A percentile compares a stretch with the other conserved stretches of the same genome.
phyloP scores from a whole-genome alignment of 345 rosid species.

The Citrus cavaleriei region DNA sequence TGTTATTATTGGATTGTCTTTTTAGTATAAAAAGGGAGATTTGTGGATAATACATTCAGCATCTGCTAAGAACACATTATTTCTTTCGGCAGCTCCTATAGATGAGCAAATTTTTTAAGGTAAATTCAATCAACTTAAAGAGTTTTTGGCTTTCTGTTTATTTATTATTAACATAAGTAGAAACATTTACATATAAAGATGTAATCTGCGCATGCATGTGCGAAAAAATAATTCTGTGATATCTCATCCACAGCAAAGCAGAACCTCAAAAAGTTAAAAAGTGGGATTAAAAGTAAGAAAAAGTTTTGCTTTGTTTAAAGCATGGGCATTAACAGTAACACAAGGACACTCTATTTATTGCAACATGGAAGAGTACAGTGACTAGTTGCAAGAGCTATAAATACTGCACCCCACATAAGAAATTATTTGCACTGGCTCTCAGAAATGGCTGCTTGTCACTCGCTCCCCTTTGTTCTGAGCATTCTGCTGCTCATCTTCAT shows the following conservation, averaged over 20 bases:
- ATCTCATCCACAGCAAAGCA: background rate
- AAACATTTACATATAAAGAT: background rate
- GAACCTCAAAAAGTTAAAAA: background rate
- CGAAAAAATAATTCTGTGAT: background rate
- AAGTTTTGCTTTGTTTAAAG: background rate
- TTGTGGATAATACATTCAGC: background rate
- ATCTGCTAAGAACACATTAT: background rate
- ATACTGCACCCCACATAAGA: background rate
- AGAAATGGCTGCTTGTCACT: slow-evolving; percentile 16
- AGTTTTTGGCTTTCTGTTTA: background rate
- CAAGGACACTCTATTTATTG: background rate
- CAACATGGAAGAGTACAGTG: background rate
- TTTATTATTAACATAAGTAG: background rate
- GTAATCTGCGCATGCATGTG: background rate
- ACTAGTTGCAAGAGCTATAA: slow-evolving; percentile 1
- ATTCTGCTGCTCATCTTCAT: slow-evolving; percentile 11
- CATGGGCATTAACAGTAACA: background rate
- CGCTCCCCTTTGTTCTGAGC: slow-evolving; percentile 9
- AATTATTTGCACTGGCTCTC: background rate
- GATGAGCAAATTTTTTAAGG: background rate
- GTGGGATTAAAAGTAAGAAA: background rate
- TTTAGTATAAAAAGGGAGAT: background rate
- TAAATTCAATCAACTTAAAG: background rate
- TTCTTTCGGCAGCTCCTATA: background rate
- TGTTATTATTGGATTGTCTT: no score